A percentile compares a stretch with the other conserved stretches of the same genome.
Conservation (phyloP, 2,329 filamentous ascomycete species). For the Fusarium tupiense region DNA sequence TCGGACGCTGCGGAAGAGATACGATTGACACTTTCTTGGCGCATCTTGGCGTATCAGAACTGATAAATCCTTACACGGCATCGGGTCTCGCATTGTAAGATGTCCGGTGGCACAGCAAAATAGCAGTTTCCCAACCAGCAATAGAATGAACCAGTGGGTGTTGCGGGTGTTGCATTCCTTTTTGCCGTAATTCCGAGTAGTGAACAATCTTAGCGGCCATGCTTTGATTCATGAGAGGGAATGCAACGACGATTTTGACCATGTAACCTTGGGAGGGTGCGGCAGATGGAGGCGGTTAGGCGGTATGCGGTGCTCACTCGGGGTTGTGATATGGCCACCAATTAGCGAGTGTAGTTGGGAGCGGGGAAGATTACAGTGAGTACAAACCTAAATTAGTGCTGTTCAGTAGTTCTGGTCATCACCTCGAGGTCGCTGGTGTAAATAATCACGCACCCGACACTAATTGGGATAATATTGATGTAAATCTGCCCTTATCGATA, state of each 20-base stretch:
- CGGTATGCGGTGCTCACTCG: neutral
- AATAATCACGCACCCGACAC: neutral
- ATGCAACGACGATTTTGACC: neutral
- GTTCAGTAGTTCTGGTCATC: neutral
- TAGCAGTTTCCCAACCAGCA: neutral
- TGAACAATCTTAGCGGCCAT: neutral
- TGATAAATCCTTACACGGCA: neutral
- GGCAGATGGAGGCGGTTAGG: neutral
- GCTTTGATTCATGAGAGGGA: neutral
- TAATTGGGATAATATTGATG: neutral
- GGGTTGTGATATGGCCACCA: neutral
- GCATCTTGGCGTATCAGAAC: neutral
- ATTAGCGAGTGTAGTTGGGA: neutral
- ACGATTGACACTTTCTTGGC: neutral
- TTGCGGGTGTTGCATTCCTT: neutral
- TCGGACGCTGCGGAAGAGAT: slow-evolving; percentile 13
- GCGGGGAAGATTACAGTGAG: neutral
- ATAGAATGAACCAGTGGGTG: neutral
- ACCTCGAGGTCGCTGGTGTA: neutral
- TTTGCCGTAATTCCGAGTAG: neutral
- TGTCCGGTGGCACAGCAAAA: neutral
- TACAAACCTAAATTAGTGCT: neutral
- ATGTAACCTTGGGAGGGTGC: neutral
- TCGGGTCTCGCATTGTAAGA: neutral
- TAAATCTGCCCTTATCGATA: neutral